Evolutionary conservation across 208 protist genomes (phyloP).

Genomic region (Lotmaria passim): DNA sequence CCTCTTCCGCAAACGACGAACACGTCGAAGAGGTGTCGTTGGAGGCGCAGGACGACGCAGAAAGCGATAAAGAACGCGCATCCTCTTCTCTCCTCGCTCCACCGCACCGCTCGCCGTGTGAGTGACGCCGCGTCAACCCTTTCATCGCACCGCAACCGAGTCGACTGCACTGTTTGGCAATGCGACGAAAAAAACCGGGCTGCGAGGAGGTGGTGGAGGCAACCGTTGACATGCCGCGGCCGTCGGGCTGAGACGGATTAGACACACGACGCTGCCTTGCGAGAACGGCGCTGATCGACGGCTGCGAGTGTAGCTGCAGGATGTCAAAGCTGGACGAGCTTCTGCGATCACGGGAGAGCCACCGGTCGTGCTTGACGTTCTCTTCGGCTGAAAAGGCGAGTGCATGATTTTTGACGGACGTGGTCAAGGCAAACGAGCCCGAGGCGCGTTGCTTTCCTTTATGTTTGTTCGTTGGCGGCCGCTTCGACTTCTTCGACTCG

Average conservation of each 20-base stretch:
- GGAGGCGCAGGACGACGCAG: neutral
- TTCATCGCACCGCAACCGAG: neutral
- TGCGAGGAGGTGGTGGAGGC: no score
- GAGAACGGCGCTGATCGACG: neutral
- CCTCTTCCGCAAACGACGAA: neutral
- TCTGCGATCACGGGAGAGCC: neutral
- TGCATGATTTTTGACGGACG: neutral
- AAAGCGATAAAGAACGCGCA: neutral
- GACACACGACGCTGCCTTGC: neutral
- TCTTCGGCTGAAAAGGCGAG: slow-evolving; percentile 2
- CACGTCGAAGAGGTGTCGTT: neutral
- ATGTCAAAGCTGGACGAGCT: neutral
- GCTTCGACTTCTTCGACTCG: neutral
- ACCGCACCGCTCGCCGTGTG: neutral
- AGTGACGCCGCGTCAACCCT: neutral
- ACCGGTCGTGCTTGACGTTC: neutral
- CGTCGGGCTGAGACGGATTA: neutral
- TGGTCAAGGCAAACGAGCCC: neutral
- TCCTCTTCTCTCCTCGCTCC: neutral
- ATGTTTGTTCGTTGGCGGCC: neutral
- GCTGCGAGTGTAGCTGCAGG: neutral
- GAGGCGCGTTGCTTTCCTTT: neutral
- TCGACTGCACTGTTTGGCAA: neutral
- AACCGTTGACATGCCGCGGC: no score
- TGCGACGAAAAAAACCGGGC: neutral